Evolutionary conservation across 2,329 filamentous ascomycete species (phyloP), one percentile per base, ranked within the genome.

Genomic region (Clarireedia hainanense): DNA sequence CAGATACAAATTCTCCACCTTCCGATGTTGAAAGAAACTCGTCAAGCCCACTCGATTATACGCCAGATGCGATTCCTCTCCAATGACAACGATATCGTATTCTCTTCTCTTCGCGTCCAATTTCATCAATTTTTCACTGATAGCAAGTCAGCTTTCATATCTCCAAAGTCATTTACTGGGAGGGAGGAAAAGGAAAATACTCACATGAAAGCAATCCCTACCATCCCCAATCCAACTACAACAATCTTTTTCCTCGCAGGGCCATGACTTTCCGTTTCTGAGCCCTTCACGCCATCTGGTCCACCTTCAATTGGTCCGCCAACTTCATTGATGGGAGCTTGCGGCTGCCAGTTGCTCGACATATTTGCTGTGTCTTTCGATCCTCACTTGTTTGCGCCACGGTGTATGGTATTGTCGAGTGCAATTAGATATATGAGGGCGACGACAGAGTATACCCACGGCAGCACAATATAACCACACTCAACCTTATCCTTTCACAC

Each of bases 1-100:
- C 34, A 96, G 76, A 68, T 95, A 95, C n/a, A 96, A 71, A 62
- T 91, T 88, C 71, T 95, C 89, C 42, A 94, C 86, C 63, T 86
- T 80, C 52, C 90, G 80, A 72, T 95, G 89, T 63, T 89, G 84
- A 68, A 96, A 96, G 75, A 91, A 96, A 58, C 85, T 89, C 3
- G 90, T 95, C 50, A 96, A 76, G 3, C 91, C 91, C 30, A 96
- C 91, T 57, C 91, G 84, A 69, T 96, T 96, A 71, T 96, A 96
- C 20, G 91, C 91, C 53, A 95, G 75, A 73, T 96, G 87, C 20
- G 86, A 76, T 69, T 96, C 91, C 66, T 96, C 91, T 59, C 91
- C 91, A 59, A 96, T 86, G 10, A 96, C 89, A 1, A 90, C 79
- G 51, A 96, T 80, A 60, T 89, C 83, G 68, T 91, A 95, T 69